A percentile compares a stretch with the other conserved stretches of the same genome.
Conservation (phyloP, 768 basidiomycete genomes). For the Pulveroboletus frians region DNA sequence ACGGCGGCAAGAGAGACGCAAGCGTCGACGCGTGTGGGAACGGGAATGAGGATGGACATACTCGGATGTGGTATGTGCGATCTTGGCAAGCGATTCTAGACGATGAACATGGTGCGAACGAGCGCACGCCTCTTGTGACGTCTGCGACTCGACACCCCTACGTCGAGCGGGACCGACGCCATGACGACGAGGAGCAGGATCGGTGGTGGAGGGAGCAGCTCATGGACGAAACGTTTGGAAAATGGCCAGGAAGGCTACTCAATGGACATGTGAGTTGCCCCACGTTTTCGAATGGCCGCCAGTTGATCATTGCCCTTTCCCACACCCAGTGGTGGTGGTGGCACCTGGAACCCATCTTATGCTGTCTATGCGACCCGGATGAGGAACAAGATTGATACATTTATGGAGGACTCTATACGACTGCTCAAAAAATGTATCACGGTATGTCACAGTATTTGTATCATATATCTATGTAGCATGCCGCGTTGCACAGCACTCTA, state of each 20-base stretch:
- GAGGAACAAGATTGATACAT: constrained; percentile 37
- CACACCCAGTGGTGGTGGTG: constrained; percentile 77
- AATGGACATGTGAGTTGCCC: constrained; percentile 57
- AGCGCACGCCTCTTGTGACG: constrained; percentile 38
- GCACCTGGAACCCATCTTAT: constrained; percentile 59
- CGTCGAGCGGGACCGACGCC: constrained; percentile 11
- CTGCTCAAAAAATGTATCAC: background rate
- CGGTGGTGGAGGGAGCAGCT: constrained; percentile 37
- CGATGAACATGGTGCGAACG: constrained; percentile 23
- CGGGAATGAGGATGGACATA: background rate
- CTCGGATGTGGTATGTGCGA: constrained; percentile 3
- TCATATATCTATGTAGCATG: constrained; percentile 10
- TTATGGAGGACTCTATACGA: background rate
- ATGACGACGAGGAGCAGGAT: constrained; percentile 28
- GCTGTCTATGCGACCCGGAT: constrained; percentile 58
- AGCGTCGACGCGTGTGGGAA: background rate
- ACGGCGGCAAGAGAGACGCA: background rate
- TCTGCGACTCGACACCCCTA: constrained; percentile 20
- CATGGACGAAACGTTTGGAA: constrained; percentile 54
- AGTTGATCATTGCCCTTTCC: background rate
- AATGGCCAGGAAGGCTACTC: constrained; percentile 63
- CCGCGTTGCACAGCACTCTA: background rate
- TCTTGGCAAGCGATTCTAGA: constrained; percentile 8
- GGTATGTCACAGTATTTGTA: constrained; percentile 8
- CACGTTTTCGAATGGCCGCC: background rate